Conservation (phyloP, 1,284 basidiomycete species). For the Ustilago trichophora region DNA sequence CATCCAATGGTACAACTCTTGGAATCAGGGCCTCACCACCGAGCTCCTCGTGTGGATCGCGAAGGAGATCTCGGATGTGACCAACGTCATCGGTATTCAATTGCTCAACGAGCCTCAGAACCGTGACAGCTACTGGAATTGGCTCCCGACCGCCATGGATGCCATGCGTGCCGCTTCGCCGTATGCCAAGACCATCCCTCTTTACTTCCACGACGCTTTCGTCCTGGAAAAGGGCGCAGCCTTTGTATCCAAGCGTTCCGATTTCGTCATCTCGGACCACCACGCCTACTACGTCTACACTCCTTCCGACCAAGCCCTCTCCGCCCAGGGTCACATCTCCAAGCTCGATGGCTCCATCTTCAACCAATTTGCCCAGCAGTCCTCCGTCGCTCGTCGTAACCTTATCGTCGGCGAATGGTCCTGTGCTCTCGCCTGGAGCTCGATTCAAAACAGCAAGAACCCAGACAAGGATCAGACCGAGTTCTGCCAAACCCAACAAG, state of each 20-base stretch:
- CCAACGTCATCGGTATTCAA: constrained; percentile 79
- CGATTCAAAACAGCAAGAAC: constrained; percentile 71
- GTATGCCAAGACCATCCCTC: constrained; percentile 71
- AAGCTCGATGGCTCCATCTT: constrained; percentile 54
- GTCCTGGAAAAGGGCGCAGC: constrained; percentile 72
- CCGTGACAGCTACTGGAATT: constrained; percentile 57
- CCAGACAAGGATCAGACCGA: constrained; percentile 69
- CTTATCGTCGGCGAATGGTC: constrained; percentile 72
- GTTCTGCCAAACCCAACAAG: constrained; percentile 75
- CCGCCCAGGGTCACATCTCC: constrained; percentile 57
- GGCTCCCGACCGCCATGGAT: constrained; percentile 69
- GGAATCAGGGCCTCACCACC: constrained; percentile 74
- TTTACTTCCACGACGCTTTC: constrained; percentile 81
- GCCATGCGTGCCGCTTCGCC: constrained; percentile 71
- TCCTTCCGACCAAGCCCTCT: constrained; percentile 44
- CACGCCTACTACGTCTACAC: constrained; percentile 75
- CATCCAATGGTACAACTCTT: constrained; percentile 70
- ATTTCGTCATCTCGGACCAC: constrained; percentile 80
- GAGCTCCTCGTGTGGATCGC: constrained; percentile 73
- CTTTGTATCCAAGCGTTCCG: constrained; percentile 72
- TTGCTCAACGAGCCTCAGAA: constrained; percentile 77
- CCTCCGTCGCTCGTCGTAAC: constrained; percentile 69
- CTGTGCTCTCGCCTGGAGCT: constrained; percentile 73
- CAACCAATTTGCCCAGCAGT: constrained; percentile 28
- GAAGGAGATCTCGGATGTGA: constrained; percentile 72